A percentile compares a stretch with the other conserved stretches of the same genome.
phyloP scores from a whole-genome alignment of 2,329 filamentous ascomycete genomes.

The Stachybotrys chlorohalonatus region DNA sequence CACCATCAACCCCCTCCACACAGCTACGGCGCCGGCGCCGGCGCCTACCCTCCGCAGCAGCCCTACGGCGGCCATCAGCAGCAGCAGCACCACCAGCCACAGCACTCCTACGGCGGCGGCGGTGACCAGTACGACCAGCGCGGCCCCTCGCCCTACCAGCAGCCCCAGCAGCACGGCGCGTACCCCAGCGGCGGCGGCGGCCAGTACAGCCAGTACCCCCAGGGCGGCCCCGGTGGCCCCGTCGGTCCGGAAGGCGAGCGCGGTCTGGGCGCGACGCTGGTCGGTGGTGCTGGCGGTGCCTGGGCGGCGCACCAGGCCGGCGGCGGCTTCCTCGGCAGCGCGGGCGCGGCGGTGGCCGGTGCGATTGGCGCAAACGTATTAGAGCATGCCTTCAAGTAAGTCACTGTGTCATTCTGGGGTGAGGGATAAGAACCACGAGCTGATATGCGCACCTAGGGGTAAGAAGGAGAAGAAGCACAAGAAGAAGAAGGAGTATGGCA shows the following conservation, averaged over 20 bases:
- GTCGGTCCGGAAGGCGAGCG: slow-evolving; percentile 31
- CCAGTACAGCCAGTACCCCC: slow-evolving; percentile 9
- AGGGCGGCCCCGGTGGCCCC: slow-evolving; percentile 14
- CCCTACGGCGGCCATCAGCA: slow-evolving; percentile 12
- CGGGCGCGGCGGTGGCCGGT: slow-evolving; percentile 41
- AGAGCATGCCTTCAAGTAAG: slow-evolving; percentile 31
- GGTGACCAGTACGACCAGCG: slow-evolving; percentile 8
- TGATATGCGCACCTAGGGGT: background rate
- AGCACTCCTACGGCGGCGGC: slow-evolving; percentile 8
- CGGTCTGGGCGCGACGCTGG: slow-evolving; percentile 43
- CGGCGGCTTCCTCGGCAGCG: slow-evolving; percentile 39
- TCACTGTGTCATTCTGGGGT: background rate
- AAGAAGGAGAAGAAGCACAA: slow-evolving; percentile 24
- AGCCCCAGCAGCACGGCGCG: slow-evolving; percentile 4
- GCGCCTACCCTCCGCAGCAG: slow-evolving; percentile 1
- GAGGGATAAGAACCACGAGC: background rate
- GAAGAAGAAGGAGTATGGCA: slow-evolving; percentile 14
- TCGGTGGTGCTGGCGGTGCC: slow-evolving; percentile 44
- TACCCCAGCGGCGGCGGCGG: slow-evolving; percentile 8
- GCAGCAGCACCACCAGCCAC: slow-evolving; percentile 9
- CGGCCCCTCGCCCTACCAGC: background rate
- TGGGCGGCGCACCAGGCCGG: slow-evolving; percentile 45
- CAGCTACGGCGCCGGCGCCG: slow-evolving; percentile 3
- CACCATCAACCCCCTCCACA: slow-evolving; percentile 13
- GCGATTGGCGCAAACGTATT: slow-evolving; percentile 46